Evolutionary conservation across 345 rosid species (phyloP).

Genomic region (Schrenkiella parvula): DNA sequence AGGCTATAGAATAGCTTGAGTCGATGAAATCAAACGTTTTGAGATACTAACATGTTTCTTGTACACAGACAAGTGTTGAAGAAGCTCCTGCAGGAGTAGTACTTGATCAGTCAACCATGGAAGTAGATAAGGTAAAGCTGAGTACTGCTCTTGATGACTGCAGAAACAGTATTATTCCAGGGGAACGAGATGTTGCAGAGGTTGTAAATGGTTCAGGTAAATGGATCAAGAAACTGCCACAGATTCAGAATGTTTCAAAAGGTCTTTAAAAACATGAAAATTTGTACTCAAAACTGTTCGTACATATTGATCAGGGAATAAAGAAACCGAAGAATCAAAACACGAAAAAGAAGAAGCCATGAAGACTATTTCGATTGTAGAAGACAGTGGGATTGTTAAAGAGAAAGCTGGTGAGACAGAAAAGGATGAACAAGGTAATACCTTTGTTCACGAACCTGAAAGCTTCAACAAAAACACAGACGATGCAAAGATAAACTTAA

Average conservation of each 20-base stretch:
- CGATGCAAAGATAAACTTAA: conserved; percentile 9
- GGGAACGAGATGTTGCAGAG: conserved; percentile 42
- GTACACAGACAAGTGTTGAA: conserved; percentile 9
- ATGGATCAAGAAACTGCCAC: not conserved
- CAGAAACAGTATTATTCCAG: conserved; percentile 34
- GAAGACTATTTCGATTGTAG: conserved; percentile 9
- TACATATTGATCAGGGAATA: conserved; percentile 16
- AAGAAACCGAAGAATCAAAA: conserved; percentile 16
- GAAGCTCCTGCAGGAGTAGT: conserved; percentile 34
- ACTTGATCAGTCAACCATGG: conserved; percentile 21
- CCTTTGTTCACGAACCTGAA: conserved; percentile 12
- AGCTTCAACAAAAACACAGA: conserved; percentile 18
- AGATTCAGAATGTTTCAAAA: not conserved
- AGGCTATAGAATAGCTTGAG: too few relatives aligned
- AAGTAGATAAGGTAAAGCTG: conserved; percentile 27
- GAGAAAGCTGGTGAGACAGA: conserved; percentile 20
- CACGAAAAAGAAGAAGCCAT: conserved; percentile 8
- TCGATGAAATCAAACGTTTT: not conserved
- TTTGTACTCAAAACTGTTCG: not conserved
- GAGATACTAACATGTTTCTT: conserved; percentile 19
- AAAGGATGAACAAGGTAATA: conserved; percentile 13
- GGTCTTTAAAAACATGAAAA: not conserved
- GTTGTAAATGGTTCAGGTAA: conserved; percentile 32
- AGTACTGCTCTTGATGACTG: conserved; percentile 17
- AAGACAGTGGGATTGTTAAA: conserved; percentile 8